Conservation (phyloP, 208 protist species). For the Leishmania guyanensis region DNA sequence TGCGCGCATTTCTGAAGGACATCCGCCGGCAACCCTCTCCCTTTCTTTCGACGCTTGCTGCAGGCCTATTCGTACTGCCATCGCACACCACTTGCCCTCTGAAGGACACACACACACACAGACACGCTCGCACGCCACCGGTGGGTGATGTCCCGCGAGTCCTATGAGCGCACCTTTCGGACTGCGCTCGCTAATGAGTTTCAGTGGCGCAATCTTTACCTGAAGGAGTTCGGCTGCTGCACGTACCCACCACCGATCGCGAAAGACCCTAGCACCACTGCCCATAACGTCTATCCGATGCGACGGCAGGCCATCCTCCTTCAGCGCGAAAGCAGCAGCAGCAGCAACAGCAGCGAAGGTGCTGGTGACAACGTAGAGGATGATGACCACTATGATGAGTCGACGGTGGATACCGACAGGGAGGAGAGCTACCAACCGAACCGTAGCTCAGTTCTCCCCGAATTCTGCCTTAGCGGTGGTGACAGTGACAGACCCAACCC, state of each 20-base stretch:
- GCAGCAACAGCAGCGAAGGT: constrained; percentile 18
- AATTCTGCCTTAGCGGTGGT: neutral
- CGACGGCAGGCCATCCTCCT: constrained; percentile 22
- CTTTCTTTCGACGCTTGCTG: neutral
- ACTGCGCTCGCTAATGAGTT: constrained; percentile 73
- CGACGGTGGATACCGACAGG: constrained; percentile 12
- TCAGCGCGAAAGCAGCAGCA: constrained; percentile 9
- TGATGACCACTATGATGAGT: constrained; percentile 7
- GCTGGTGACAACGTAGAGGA: neutral
- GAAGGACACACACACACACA: neutral
- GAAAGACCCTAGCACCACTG: constrained; percentile 57
- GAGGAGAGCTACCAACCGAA: neutral
- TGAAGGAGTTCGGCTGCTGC: constrained; percentile 67
- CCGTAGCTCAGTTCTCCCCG: neutral
- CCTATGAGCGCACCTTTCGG: constrained; percentile 33
- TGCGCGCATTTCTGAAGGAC: neutral
- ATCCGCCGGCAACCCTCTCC: neutral
- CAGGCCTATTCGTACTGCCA: neutral
- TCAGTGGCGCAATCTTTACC: constrained; percentile 86
- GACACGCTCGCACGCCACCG: neutral
- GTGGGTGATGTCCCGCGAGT: constrained; percentile 5
- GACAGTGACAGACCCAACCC: neutral
- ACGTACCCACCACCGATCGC: constrained; percentile 80
- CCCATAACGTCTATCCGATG: constrained; percentile 26
- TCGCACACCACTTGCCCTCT: neutral